A percentile compares a stretch with the other conserved stretches of the same genome.
phyloP scores from a whole-genome alignment of 176 grass and related monocot species.

The Elaeis guineensis region DNA sequence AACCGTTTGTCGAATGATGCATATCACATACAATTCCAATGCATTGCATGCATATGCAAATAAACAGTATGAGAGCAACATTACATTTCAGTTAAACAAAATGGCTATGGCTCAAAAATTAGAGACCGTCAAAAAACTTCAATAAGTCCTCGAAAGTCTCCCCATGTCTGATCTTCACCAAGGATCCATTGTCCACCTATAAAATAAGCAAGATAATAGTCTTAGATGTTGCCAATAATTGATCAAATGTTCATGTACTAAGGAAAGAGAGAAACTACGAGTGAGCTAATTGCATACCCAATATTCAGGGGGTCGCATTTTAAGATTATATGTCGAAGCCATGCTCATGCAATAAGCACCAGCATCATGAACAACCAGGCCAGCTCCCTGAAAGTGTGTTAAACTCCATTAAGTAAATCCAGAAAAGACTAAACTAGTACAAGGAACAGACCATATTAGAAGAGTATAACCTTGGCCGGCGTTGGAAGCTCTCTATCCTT shows the following conservation, averaged over 20 bases:
- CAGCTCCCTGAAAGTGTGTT: slow-evolving; percentile 47
- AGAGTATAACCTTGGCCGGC: slow-evolving; percentile 46
- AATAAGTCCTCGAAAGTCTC: slow-evolving; percentile 77
- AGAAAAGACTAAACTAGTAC: too few relatives aligned
- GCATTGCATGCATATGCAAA: too few relatives aligned
- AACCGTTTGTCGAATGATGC: too few relatives aligned
- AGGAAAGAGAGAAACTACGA: neutral
- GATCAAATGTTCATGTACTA: neutral
- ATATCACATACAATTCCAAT: too few relatives aligned
- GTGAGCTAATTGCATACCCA: slow-evolving; percentile 45
- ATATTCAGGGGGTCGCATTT: slow-evolving; percentile 85
- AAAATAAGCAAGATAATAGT: neutral
- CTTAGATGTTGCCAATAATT: too few relatives aligned
- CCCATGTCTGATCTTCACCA: slow-evolving; percentile 72
- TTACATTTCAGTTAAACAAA: too few relatives aligned
- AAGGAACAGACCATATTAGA: neutral
- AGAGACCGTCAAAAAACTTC: slow-evolving; percentile 82
- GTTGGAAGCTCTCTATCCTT: slow-evolving; percentile 79
- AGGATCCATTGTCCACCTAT: slow-evolving; percentile 55
- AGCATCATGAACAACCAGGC: slow-evolving; percentile 89
- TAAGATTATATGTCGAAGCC: slow-evolving; percentile 95
- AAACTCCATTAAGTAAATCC: neutral
- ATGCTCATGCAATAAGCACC: slow-evolving; percentile 99
- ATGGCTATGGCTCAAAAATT: too few relatives aligned
- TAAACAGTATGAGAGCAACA: too few relatives aligned